Conservation (phyloP, 2,329 filamentous ascomycete species). For the Rhynchosporium graminicola region DNA sequence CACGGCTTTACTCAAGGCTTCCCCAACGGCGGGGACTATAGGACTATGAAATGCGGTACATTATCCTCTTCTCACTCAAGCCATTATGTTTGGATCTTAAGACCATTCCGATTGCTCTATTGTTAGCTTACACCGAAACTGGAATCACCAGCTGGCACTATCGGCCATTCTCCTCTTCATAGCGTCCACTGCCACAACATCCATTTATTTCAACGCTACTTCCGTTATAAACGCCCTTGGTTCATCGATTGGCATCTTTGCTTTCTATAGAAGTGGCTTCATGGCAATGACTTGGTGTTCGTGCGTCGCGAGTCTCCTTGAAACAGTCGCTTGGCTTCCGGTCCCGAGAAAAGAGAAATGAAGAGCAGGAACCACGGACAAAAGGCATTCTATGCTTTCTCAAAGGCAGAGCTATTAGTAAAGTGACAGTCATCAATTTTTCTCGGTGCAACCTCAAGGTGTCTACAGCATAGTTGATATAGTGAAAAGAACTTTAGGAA, state of each 20-base stretch:
- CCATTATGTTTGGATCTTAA: neutral
- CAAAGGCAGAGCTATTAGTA: too few relatives aligned
- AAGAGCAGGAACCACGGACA: neutral
- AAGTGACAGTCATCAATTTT: too few relatives aligned
- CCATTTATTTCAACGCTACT: constrained; percentile 7
- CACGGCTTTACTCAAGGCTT: neutral
- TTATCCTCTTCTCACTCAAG: neutral
- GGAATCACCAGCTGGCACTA: neutral
- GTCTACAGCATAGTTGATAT: too few relatives aligned
- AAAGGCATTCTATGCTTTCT: too few relatives aligned
- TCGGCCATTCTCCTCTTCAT: constrained; percentile 15
- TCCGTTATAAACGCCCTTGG: constrained; percentile 12
- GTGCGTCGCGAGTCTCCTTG: constrained; percentile 12
- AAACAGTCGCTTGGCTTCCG: neutral
- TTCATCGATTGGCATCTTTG: neutral
- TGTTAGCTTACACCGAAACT: neutral
- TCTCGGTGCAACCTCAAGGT: too few relatives aligned
- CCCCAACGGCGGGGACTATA: neutral
- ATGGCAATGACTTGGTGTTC: constrained; percentile 21
- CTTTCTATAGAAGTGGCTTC: constrained; percentile 9
- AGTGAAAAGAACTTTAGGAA: too few relatives aligned
- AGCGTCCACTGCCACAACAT: constrained; percentile 12
- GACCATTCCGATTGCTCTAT: neutral
- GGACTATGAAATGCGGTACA: neutral
- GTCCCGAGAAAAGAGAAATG: neutral